Conservation (phyloP, 2,329 filamentous ascomycete genomes). For the Dactylonectria macrodidyma region DNA sequence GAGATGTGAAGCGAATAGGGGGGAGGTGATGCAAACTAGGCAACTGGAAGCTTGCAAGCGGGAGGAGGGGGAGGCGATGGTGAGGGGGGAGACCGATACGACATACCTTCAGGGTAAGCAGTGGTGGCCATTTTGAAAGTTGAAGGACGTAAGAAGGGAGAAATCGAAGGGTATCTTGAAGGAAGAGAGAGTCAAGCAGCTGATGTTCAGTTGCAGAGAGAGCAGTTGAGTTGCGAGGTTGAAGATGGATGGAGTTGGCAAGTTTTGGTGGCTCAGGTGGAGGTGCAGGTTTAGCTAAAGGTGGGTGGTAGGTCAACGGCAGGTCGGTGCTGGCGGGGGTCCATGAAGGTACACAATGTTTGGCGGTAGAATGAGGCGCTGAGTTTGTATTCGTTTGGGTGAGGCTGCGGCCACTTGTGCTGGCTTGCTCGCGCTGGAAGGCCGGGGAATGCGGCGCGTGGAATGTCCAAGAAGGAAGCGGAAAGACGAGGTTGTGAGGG, state of each 20-base stretch:
- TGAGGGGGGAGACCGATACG: constrained; percentile 26
- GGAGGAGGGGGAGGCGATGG: constrained; percentile 7
- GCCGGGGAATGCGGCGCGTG: constrained; percentile 42
- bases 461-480: constrained; percentile 60
- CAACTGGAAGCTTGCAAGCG: constrained; percentile 12
- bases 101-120: constrained; percentile 58
- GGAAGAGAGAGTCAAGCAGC: constrained; percentile 31
- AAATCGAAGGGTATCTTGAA: constrained; percentile 45
- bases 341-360: constrained; percentile 3
- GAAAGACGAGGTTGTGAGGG: constrained; percentile 50
- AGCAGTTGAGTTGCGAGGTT: constrained; percentile 33
- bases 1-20: background rate
- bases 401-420: constrained; percentile 20
- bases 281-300: constrained; percentile 31
- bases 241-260: constrained; percentile 39
- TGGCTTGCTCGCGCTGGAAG: constrained; percentile 30
- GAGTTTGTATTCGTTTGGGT: constrained; percentile 8
- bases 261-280: constrained; percentile 46
- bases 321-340: background rate
- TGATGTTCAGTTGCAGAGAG: constrained; percentile 20
- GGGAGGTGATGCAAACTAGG: background rate
- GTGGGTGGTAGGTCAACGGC: background rate
- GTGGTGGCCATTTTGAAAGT: constrained; percentile 42
- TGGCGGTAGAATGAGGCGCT: constrained; percentile 9
- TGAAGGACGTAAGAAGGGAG: constrained; percentile 18